These are phyloP conservation scores for Panaeolus cyanescens DNA, from an alignment of 768 basidiomycete species.

Conservation along the genomic window DNA sequence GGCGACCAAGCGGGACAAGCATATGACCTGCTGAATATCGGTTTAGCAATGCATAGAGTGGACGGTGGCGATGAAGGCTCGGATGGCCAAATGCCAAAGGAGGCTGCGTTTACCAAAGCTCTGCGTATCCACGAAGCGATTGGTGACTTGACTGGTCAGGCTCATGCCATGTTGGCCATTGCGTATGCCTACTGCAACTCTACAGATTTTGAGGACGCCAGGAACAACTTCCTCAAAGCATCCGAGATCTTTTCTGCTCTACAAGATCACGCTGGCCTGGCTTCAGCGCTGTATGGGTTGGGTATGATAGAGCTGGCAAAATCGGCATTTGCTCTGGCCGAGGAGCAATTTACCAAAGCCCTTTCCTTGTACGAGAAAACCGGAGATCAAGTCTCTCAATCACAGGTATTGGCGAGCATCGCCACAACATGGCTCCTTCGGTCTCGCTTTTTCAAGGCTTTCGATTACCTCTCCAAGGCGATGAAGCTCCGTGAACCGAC, in stretches of 20 bases:
- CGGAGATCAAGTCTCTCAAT: conserved; percentile 20
- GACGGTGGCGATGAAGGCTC: background rate
- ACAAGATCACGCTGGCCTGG: conserved; percentile 20
- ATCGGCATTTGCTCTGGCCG: conserved; percentile 20
- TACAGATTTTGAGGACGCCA: conserved; percentile 10
- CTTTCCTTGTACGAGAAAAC: conserved; percentile 11
- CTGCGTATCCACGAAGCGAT: conserved; percentile 18
- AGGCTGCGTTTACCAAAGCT: conserved; percentile 16
- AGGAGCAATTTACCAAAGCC: conserved; percentile 20
- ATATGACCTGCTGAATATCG: conserved; percentile 29
- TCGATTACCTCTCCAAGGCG: conserved; percentile 18
- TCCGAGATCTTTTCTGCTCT: conserved; percentile 17
- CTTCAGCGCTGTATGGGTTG: conserved; percentile 24
- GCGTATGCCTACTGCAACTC: conserved; percentile 22
- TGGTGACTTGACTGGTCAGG: conserved; percentile 20
- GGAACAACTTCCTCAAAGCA: conserved; percentile 13
- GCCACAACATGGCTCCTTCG: conserved; percentile 23
- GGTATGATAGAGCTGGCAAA: conserved; percentile 18
- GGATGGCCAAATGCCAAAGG: conserved; percentile 8
- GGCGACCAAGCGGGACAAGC: conserved; percentile 26
- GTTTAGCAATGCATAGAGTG: conserved; percentile 13
- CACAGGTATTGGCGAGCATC: conserved; percentile 24
- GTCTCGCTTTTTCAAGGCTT: conserved; percentile 25
- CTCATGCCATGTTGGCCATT: conserved; percentile 25
- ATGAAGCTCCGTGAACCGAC: conserved; percentile 21